Percentiles rank a stretch among this genome's conserved stretches.
Evolutionary conservation across 2,329 filamentous ascomycete species (phyloP).

Genomic region (Sordariomycetes sp.): DNA sequence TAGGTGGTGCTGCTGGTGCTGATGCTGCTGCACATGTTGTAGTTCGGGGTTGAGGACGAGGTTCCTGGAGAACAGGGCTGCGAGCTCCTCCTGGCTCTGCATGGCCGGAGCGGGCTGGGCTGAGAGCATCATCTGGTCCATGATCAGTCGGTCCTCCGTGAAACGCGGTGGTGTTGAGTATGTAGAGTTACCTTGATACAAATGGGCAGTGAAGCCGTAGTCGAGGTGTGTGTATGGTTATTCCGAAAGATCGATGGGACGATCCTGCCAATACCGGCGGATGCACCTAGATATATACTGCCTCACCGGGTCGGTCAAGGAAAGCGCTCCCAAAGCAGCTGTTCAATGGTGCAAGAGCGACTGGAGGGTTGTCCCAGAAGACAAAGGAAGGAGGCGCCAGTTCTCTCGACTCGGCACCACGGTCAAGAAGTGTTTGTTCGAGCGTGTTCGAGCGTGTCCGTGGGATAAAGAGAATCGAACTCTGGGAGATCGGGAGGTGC

Average conservation of each 20-base stretch:
- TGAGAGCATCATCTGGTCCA: conserved; percentile 5
- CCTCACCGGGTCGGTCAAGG: background rate
- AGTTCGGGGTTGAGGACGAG: conserved; percentile 40
- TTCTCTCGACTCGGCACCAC: background rate
- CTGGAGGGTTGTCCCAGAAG: background rate
- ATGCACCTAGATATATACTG: background rate
- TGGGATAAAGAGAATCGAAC: background rate
- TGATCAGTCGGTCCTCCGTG: background rate
- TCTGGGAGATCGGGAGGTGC: background rate
- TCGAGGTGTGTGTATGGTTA: background rate
- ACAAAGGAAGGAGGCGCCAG: background rate
- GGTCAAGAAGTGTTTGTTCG: background rate
- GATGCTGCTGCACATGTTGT: conserved; percentile 17
- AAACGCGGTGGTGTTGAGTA: background rate
- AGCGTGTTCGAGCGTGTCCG: background rate
- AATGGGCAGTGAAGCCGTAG: background rate
- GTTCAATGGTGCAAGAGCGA: background rate
- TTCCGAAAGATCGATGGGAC: background rate
- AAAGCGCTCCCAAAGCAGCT: background rate
- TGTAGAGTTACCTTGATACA: background rate
- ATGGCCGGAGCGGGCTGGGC: background rate
- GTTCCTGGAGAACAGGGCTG: conserved; percentile 67
- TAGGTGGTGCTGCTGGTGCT: conserved; percentile 10
- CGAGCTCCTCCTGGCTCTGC: conserved; percentile 58
- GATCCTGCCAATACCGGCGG: background rate